A percentile compares a stretch with the other conserved stretches of the same genome.
Conservation (phyloP, 169 alveolate species). For the Toxoplasma gondii region DNA sequence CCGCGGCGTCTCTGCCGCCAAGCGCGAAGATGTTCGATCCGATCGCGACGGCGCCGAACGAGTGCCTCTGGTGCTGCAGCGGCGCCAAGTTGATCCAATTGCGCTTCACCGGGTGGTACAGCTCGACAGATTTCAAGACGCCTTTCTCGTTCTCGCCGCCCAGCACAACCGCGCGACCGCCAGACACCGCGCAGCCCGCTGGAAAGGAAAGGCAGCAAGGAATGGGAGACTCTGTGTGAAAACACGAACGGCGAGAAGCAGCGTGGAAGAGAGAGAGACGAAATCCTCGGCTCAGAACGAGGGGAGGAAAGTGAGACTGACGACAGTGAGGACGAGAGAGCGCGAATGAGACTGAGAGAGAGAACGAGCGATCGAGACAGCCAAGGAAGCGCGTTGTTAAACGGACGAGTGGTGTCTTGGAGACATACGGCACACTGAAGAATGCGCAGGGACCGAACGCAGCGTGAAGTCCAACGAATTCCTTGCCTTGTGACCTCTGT, state of each 20-base stretch:
- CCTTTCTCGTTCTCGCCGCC: conserved; percentile 35
- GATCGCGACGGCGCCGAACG: conserved; percentile 29
- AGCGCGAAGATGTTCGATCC: not conserved
- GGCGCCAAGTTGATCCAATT: conserved; percentile 37
- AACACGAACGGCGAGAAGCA: not conserved
- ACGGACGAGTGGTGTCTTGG: not conserved
- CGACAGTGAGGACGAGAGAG: not conserved
- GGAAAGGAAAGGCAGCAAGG: not conserved
- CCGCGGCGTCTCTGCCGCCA: conserved; percentile 24
- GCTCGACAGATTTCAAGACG: conserved; percentile 8
- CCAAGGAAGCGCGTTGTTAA: not conserved
- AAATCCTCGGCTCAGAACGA: not conserved
- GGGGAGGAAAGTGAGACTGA: not conserved
- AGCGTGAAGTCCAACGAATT: not conserved
- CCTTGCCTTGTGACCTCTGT: not conserved
- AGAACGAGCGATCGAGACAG: not conserved
- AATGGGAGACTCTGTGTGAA: not conserved
- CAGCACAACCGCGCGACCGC: conserved; percentile 23
- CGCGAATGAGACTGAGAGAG: not conserved
- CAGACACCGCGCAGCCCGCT: conserved; percentile 35
- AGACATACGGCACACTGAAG: not conserved
- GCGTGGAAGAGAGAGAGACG: not conserved
- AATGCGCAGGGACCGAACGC: not conserved
- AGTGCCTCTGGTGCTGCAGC: conserved; percentile 36
- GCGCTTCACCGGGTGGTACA: conserved; percentile 12